Conservation (phyloP, 352 stramenopile genomes). For the Phytophthora kernoviae region DNA sequence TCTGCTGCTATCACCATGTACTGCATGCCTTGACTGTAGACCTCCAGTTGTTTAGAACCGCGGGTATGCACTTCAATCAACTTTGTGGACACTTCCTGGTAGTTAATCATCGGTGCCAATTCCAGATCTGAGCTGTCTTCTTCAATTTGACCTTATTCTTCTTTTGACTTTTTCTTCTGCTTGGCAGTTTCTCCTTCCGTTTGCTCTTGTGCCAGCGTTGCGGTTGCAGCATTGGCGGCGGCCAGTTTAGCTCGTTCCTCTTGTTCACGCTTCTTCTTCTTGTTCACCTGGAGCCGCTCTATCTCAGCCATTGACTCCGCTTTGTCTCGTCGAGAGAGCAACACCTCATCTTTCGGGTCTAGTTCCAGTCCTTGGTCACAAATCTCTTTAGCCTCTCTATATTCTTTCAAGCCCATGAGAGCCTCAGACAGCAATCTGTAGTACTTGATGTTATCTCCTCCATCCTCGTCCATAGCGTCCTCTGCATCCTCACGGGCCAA, state of each 20-base stretch:
- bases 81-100: conserved; percentile 36
- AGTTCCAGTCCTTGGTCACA: conserved; percentile 45
- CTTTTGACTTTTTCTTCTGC: conserved; percentile 21
- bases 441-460: conserved; percentile 36
- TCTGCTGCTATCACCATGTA: conserved; percentile 25
- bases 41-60: conserved; percentile 18
- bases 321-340: conserved; percentile 26
- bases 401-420: conserved; percentile 40
- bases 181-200: conserved; percentile 11
- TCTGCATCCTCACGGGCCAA: conserved; percentile 38
- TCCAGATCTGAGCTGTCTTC: conserved; percentile 16
- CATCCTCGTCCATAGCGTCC: conserved; percentile 37
- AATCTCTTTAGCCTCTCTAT: conserved; percentile 35
- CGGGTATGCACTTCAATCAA: conserved; percentile 32
- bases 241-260: conserved; percentile 27
- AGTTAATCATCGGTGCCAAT: conserved; percentile 40
- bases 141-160: conserved; percentile 21
- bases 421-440: conserved; percentile 43
- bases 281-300: neutral
- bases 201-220: neutral
- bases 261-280: conserved; percentile 3
- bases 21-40: conserved; percentile 30
- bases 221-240: conserved; percentile 13
- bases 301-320: conserved; percentile 19
- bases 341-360: conserved; percentile 19